A percentile compares a stretch with the other conserved stretches of the same genome.
Conservation (phyloP, 352 stramenopile genomes). For the Halophytophthora polymorphica region DNA sequence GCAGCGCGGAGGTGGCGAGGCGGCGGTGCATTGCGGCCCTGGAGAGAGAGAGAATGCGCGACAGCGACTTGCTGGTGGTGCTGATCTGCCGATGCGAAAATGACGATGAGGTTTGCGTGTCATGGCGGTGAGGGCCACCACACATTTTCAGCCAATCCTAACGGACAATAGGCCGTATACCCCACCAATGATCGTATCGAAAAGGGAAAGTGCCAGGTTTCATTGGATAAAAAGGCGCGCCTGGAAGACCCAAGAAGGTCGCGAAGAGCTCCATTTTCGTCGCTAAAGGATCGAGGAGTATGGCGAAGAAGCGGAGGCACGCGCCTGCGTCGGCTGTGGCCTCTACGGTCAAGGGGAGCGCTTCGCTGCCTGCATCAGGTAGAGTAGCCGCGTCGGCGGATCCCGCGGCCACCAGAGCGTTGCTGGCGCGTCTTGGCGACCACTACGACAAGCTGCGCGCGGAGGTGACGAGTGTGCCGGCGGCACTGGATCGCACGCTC, state of each 20-base stretch:
- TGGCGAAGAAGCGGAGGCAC: slow-evolving; percentile 43
- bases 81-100: neutral
- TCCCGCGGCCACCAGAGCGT: slow-evolving; percentile 6
- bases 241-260: no score
- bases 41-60: slow-evolving; percentile 2
- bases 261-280: neutral
- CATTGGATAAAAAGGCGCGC: neutral
- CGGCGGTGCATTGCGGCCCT: slow-evolving; percentile 21
- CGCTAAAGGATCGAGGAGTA: slow-evolving; percentile 5
- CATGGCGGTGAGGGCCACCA: neutral
- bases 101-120: no score
- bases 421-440: slow-evolving; percentile 3
- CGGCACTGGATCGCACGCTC: slow-evolving; percentile 26
- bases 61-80: slow-evolving; percentile 8
- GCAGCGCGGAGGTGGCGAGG: slow-evolving; percentile 16
- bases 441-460: slow-evolving; percentile 14
- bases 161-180: no score
- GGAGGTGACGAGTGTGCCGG: slow-evolving; percentile 13
- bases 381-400: slow-evolving; percentile 3
- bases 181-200: no score
- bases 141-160: neutral
- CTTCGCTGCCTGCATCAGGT: neutral
- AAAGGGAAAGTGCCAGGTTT: no score
- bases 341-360: neutral
- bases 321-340: neutral